Conservation (phyloP, 352 stramenopile species). For the Stramenopiles sp. region DNA sequence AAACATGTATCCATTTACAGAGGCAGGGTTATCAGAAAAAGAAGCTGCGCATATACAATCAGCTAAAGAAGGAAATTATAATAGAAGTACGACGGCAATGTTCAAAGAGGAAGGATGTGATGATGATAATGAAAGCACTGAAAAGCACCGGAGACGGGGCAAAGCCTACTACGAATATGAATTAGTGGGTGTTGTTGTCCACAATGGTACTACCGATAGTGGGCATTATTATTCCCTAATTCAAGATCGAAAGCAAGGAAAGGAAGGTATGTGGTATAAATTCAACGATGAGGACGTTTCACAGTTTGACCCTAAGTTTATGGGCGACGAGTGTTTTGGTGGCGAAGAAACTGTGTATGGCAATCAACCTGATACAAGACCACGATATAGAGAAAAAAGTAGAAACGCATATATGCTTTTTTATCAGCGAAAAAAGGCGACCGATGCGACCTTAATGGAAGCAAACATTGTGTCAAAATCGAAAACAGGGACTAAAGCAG, state of each 20-base stretch:
- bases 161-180: constrained; percentile 41
- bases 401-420: no score
- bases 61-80: background rate
- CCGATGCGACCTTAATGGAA: no score
- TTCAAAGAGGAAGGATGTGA: background rate
- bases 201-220: constrained; percentile 63
- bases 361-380: no score
- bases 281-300: constrained; percentile 58
- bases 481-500: no score
- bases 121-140: background rate
- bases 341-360: no score
- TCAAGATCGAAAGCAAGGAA: constrained; percentile 27
- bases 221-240: constrained; percentile 85
- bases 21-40: background rate
- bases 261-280: constrained; percentile 54
- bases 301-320: no score
- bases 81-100: background rate
- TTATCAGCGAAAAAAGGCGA: no score
- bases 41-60: background rate
- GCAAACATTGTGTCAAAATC: no score
- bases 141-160: constrained; percentile 14
- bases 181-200: constrained; percentile 70
- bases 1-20: constrained; percentile 27
- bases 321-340: no score
- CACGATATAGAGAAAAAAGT: no score